Evolutionary conservation across 768 basidiomycete genomes (phyloP), one percentile per base, ranked within the genome.

Genomic region (Tricholoma flavovirens): DNA sequence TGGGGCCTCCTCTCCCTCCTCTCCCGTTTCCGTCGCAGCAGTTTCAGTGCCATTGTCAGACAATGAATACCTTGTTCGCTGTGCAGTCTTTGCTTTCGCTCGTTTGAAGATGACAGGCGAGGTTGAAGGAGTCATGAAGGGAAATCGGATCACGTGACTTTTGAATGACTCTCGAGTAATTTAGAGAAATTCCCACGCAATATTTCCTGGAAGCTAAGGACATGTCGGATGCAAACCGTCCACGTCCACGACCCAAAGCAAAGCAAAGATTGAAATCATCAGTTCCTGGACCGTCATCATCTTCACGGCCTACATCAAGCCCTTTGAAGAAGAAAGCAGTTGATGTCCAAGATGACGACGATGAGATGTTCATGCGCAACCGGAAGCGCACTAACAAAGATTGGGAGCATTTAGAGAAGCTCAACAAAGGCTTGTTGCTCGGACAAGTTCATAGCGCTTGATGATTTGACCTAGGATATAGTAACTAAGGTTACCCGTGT

Each of bases 311-410:
- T 8, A 15, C 61, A 26, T 51, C 61, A 8, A 55, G 53, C 8
- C 56, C 55, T 32, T 52, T 53, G 32, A 65, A 49, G 49, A 56
- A 51, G 45, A 56, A 56, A 50, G 62, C 60, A 43, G 68, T 66
- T 17, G 68, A 71, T 49, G 69, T 73, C 19, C 67, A 79, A 10
- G 85, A 89, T 56, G 82, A 81, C 50, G 88, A 81, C 50, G 88
- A 91, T 67, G 82, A 80, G 14, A 73, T 82, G 67, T 91, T 90
- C 61, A 79, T 90, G 63, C 80, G 80, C 50, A 92, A 90, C 66
- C 74, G 71, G 43, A 78, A 78, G 56, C 75, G 87, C 51, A 80
- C 81, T 4, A 65, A 73, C 4, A 71, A 77, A 51, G 72, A 77
- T 3, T 89, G 88, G 86, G 80, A 75, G 64, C 77, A 76, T 56